phyloP scores from a whole-genome alignment of 352 stramenopile genomes.

The Phytopythium aichiense region DNA sequence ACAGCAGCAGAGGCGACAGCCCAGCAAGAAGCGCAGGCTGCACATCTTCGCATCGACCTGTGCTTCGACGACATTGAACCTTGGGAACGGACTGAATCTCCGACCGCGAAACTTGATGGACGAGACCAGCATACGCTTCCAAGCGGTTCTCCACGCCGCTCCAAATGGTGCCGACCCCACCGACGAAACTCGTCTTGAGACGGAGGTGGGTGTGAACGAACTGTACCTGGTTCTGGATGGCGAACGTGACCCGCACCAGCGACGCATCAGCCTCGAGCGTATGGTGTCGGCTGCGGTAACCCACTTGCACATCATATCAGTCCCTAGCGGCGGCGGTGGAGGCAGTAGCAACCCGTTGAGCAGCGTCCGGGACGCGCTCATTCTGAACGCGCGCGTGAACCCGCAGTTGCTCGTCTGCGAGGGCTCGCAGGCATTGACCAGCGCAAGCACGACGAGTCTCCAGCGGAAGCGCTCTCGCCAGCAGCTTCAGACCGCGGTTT shows the following conservation, averaged over 20 bases:
- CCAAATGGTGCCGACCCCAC: not conserved
- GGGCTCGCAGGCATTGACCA: not conserved
- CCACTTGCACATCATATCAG: conserved; percentile 38
- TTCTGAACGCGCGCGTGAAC: conserved; percentile 38
- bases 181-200: conserved; percentile 3
- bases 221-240: conserved; percentile 21
- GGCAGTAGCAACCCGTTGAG: not conserved
- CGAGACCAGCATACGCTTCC: conserved; percentile 25
- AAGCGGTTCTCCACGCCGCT: conserved; percentile 11
- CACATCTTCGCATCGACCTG: conserved; percentile 37
- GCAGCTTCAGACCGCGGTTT: conserved; percentile 14
- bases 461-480: conserved; percentile 21
- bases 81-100: not conserved
- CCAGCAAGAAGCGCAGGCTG: conserved; percentile 15
- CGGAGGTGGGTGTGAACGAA: conserved; percentile 28
- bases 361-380: conserved; percentile 17
- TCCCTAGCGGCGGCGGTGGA: conserved; percentile 17
- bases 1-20: not conserved
- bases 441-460: conserved; percentile 7
- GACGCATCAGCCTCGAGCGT: conserved; percentile 30
- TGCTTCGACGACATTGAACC: not conserved
- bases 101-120: not conserved
- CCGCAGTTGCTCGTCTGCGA: conserved; percentile 16
- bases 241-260: conserved; percentile 7
- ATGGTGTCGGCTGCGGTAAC: conserved; percentile 25